Base-by-base conservation (phyloP, 1,139 yeast genomes). In the Magnusiomyces starmeri region DNA sequence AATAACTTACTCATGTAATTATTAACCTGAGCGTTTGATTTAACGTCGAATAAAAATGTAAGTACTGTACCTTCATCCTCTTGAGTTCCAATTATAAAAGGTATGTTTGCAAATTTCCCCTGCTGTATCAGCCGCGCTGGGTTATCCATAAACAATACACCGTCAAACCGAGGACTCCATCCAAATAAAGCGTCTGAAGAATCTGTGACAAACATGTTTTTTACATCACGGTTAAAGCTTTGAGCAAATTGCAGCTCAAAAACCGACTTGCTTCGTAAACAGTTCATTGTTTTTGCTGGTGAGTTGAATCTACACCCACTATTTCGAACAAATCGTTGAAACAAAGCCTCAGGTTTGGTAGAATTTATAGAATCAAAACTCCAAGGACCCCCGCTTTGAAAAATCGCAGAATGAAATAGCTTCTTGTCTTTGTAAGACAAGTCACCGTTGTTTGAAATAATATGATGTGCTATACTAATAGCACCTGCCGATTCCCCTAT, bases 401-500 rank as follows among this genome's bases (percentile, higher is more conserved):
- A 49, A 26, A 65, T 61, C 6, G 64, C 67, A 44, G 65, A 65
- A 46, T 56, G 56, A 46, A 65, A 54, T 46, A 54, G 58, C 10
- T 55, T 50, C 18, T 54, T 54, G 18, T 51, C 53, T 3, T 52
- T 52, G 46, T 52, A 54, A 14, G 46, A 42, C 18, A 46, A 42
- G 43, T 53, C 48, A 47, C 61, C 54, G 7, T 55, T 56, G 16
- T 59, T 55, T 2, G 64, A 52, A 1, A 54, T 41, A 50, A 65
- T 18, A n/a, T 64, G 60, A 47, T 59, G 58, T 9, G 60, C 57
- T 35, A 65, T 65, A 14, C 65, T 58, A 40, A 61, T 58, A 1
- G 67, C 67, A 21, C 71, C 71, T 1, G 70, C 70, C 45, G 62
- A 56, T 56, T 68, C 69, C 24, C 71, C 71, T 61, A 64, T 58